Evolutionary conservation across 2,329 filamentous ascomycete genomes (phyloP).

Genomic region (Fusarium foetens): DNA sequence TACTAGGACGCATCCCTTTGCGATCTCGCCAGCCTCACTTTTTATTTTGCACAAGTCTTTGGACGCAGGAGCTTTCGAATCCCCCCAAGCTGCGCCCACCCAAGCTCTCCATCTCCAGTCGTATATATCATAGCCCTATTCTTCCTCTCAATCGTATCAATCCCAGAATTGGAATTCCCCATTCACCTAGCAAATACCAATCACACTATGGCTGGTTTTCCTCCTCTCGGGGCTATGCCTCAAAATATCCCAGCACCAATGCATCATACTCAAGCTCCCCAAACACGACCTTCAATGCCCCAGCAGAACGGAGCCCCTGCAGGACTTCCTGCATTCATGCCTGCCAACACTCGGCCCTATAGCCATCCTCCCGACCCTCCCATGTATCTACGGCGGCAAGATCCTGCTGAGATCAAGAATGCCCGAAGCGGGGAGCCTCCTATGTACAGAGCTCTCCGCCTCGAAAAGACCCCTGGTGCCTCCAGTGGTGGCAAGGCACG

Average conservation of each 20-base stretch:
- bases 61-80: background rate
- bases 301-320: slow-evolving; percentile 1
- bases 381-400: slow-evolving; percentile 29
- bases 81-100: background rate
- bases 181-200: slow-evolving; percentile 11
- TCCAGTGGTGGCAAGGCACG: slow-evolving; percentile 52
- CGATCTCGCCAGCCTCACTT: slow-evolving; percentile 38
- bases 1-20: slow-evolving; percentile 23
- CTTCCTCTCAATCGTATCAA: slow-evolving; percentile 9
- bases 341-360: slow-evolving; percentile 1
- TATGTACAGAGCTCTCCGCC: slow-evolving; percentile 53
- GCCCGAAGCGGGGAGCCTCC: slow-evolving; percentile 52
- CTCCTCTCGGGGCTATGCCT: slow-evolving; percentile 20
- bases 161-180: background rate
- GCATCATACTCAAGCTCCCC: slow-evolving; percentile 10
- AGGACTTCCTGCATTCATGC: slow-evolving; percentile 12
- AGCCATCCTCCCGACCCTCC: slow-evolving; percentile 29
- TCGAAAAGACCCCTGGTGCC: slow-evolving; percentile 52
- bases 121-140: slow-evolving; percentile 31
- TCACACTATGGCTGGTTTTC: slow-evolving; percentile 19
- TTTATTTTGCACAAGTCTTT: slow-evolving; percentile 4
- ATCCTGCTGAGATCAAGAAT: slow-evolving; percentile 47
- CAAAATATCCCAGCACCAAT: slow-evolving; percentile 6
- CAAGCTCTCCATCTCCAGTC: slow-evolving; percentile 2
- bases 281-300: slow-evolving; percentile 1